Base-by-base conservation (phyloP, 2,329 filamentous ascomycete genomes). In the Chaetomiaceae sp. region DNA sequence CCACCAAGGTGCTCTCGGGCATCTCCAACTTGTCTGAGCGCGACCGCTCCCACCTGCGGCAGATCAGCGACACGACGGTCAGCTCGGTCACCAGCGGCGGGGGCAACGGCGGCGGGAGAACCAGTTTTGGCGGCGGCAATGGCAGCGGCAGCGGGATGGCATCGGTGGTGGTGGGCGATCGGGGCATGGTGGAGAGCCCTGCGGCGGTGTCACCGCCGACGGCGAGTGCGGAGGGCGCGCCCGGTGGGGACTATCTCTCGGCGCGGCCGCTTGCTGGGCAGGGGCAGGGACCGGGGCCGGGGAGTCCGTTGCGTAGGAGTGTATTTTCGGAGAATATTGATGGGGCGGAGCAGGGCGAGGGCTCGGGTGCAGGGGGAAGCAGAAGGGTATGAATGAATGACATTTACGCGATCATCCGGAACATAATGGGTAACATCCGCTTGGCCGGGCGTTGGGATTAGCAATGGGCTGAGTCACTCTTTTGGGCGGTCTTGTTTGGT, bases 251-350 rank as follows among this genome's bases (percentile, higher is more conserved):
- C 42, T 62, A 63, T 30, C 32, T 63, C 9, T 19, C 29, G 9
- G 29, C 29, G 20, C 18, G 45, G 45, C 46, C 49, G 40, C 12
- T 38, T 29, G 20, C 37, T 14, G 29, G 29, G 7, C 12, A n/a
- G 41, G 27, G 45, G 34, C 43, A 45, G 44, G 12, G 12, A 49
- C 47, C 20, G 43, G 50, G 41, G 8, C 38, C 45, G n/a, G 48
- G 48, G 18, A 62, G 56, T 41, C 53, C 57, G 4, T 37, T 62
- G n/a, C 58, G 69, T 42, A 66, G 60, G 58, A 71, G 69, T 22
- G 63, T 68, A 32, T 72, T 73, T 34, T 57, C 60, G 6, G 68
- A 70, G 33, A 68, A 72, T 54, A 61, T 68, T 58, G 61, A 56
- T 9, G 56, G 47, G 11, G 26, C n/a, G 18, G 44, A 24, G 19